Conservation (phyloP, 1,284 basidiomycete species). For the Trametes versicolor region DNA sequence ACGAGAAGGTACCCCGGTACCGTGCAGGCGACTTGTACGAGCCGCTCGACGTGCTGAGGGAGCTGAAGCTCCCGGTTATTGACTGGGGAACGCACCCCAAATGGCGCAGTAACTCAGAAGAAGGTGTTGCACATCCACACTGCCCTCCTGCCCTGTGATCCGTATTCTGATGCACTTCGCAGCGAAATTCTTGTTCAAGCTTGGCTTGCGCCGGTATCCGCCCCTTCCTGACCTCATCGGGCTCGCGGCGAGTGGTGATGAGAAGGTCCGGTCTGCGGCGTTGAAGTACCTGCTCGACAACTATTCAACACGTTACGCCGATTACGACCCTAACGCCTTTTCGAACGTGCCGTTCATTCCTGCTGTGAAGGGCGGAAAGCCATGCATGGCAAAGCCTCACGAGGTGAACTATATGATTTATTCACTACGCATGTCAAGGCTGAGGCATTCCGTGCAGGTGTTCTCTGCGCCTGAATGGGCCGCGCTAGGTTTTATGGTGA, state of each 20-base stretch:
- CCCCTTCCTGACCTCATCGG: constrained; percentile 73
- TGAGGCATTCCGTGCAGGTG: constrained; percentile 57
- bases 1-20: constrained; percentile 54
- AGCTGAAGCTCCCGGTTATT: constrained; percentile 83
- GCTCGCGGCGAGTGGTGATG: constrained; percentile 69
- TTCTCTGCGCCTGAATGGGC: constrained; percentile 80
- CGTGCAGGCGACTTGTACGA: constrained; percentile 86
- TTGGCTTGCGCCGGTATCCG: constrained; percentile 84
- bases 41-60: constrained; percentile 78
- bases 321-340: constrained; percentile 67
- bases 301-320: constrained; percentile 66
- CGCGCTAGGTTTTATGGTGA: constrained; percentile 79
- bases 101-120: constrained; percentile 85
- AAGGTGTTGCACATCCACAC: constrained; percentile 65
- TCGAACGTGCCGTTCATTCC: constrained; percentile 83
- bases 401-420: constrained; percentile 56
- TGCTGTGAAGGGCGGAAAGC: constrained; percentile 61
- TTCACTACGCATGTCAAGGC: constrained; percentile 3
- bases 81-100: constrained; percentile 86
- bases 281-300: constrained; percentile 86
- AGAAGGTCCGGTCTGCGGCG: constrained; percentile 60
- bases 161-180: neutral
- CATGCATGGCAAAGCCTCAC: constrained; percentile 70
- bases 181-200: constrained; percentile 86
- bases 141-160: neutral